A percentile compares a stretch with the other conserved stretches of the same genome.
phyloP scores from a whole-genome alignment of 176 grass and related monocot species.

The Tuctoria greenei region DNA sequence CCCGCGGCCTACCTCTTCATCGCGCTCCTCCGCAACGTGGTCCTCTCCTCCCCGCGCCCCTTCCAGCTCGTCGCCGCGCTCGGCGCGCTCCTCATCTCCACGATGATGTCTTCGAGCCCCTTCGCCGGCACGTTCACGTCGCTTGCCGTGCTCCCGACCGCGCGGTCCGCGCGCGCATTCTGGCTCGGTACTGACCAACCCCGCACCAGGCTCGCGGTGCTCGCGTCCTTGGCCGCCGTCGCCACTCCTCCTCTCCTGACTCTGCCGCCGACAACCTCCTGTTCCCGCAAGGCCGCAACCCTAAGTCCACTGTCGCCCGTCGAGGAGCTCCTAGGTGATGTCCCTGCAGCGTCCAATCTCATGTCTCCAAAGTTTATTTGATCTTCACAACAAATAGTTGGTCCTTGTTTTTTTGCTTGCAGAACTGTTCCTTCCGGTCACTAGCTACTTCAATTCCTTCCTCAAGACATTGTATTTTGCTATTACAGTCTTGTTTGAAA shows the following conservation, averaged over 20 bases:
- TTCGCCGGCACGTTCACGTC: slow-evolving; percentile 50
- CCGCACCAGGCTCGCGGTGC: slow-evolving; percentile 59
- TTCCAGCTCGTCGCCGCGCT: slow-evolving; percentile 50
- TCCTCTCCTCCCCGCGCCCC: slow-evolving; percentile 47
- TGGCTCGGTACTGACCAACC: slow-evolving; percentile 91
- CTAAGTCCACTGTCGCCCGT: too few species aligned
- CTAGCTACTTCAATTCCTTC: too few species aligned
- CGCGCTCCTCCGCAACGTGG: slow-evolving; percentile 51
- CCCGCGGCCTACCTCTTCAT: slow-evolving; percentile 39
- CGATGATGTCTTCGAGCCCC: slow-evolving; percentile 49
- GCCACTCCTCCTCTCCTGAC: slow-evolving; percentile 46
- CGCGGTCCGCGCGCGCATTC: slow-evolving; percentile 62
- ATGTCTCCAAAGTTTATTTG: too few species aligned
- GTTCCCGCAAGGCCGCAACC: too few species aligned
- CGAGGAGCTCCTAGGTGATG: too few species aligned
- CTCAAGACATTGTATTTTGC: too few species aligned
- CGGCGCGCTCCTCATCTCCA: slow-evolving; percentile 35
- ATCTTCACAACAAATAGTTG: too few species aligned
- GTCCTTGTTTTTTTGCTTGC: too few species aligned
- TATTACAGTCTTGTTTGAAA: too few species aligned
- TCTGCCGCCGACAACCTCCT: too few species aligned
- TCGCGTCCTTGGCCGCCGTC: slow-evolving; percentile 50
- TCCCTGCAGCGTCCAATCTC: too few species aligned
- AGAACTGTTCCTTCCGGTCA: too few species aligned
- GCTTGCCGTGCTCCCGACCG: slow-evolving; percentile 56